Percentiles rank a stretch among this genome's conserved stretches.
Evolutionary conservation across 768 basidiomycete species (phyloP).

Genomic region (Psilocybe cyanescens): DNA sequence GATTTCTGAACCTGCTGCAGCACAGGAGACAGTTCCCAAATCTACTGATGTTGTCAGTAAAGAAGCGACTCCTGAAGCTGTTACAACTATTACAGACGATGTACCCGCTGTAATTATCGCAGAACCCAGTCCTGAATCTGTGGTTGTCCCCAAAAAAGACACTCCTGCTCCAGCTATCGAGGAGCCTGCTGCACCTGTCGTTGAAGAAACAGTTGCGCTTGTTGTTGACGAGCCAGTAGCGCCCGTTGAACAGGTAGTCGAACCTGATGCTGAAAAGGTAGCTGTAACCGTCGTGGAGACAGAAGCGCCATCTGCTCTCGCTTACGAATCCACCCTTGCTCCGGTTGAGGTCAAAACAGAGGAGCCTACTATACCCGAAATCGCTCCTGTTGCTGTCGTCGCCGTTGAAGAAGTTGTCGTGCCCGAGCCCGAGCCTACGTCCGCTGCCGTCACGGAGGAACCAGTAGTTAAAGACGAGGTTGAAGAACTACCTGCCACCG

Average conservation of each 20-base stretch:
- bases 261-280: not conserved
- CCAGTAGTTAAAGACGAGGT: conserved; percentile 6
- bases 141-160: not conserved
- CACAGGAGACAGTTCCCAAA: not conserved
- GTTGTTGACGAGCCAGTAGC: conserved; percentile 7
- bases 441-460: not conserved
- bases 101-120: not conserved
- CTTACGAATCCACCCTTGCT: not conserved
- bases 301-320: not conserved
- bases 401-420: not conserved
- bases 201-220: conserved; percentile 1
- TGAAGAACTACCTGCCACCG: not conserved
- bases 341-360: not conserved
- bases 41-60: not conserved
- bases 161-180: not conserved
- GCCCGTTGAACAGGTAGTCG: not conserved
- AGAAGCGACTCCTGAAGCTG: conserved; percentile 8
- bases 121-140: not conserved
- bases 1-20: not conserved
- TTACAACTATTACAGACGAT: conserved; percentile 1
- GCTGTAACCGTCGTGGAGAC: not conserved
- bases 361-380: conserved; percentile 1
- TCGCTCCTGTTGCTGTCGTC: conserved; percentile 4
- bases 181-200: conserved; percentile 11
- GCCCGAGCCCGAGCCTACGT: not conserved